Evolutionary conservation across 106 monocot genomes (phyloP), one percentile per base, ranked within the genome.

Genomic region (Acanthochlamys bracteata): DNA sequence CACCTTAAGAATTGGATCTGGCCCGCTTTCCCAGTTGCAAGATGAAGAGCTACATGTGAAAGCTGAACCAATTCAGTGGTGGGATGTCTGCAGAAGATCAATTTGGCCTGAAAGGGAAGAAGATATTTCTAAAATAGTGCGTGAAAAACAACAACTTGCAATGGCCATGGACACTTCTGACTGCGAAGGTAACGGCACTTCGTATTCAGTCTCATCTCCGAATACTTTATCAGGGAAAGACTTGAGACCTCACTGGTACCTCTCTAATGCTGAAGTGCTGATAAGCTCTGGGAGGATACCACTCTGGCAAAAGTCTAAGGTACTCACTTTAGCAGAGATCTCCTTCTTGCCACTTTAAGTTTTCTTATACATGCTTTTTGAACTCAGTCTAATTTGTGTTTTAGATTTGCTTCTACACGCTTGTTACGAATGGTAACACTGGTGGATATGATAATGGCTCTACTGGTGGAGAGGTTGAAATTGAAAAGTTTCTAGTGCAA

Each of bases 31-130:
- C 59, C 86, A 79, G 66, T 39, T 71, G 61, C 87, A 81, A 73
- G 95, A 90, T 76, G 95, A 96, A 2, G 95, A 96, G 57, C 57
- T 84, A 25, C 77, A 69, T 64, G 84, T 96, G 69, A 80, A 67
- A 82, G 83, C 80, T 72, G 95, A 90, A 68, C 82, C 90, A 43
- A 78, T 90, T 73, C 90, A 90, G 58, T 96, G 95, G 90, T 96
- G 95, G 95, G 95, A 96, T 78, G 95, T 90, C 10, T 96, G 95
- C 51, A 70, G 95, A 66, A 88, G 87, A 62, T 73, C 74, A 55
- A 84, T 75, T 76, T 90, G 95, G 95, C 90, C 90, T 69, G 90
- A 96, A 72, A 90, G 95, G 66, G 90, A 80, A 45, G 86, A 90
- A 69, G 69, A 54, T 49, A 71, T 86, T 59, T 77, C 77, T 11